Percentiles rank a stretch among this genome's conserved stretches.
These are phyloP conservation scores for Melampsora americana DNA, from an alignment of 1,284 basidiomycete species.

Conservation along the genomic window DNA sequence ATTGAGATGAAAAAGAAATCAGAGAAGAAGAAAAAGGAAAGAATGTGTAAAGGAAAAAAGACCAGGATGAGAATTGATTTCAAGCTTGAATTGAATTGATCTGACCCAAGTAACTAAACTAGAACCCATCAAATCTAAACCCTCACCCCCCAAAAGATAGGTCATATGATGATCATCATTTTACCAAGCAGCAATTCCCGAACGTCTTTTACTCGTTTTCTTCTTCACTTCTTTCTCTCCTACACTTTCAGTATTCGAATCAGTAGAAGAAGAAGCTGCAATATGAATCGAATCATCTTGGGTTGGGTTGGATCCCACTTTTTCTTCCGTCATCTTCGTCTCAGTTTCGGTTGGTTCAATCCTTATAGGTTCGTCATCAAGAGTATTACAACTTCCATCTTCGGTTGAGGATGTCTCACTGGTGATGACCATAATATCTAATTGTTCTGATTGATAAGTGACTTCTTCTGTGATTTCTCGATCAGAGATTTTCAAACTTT, in stretches of 20 bases:
- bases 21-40: neutral
- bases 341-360: too few species aligned
- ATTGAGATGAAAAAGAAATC: neutral
- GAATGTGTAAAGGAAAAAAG: neutral
- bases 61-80: neutral
- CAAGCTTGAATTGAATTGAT: neutral
- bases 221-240: neutral
- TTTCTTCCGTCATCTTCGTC: neutral
- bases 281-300: neutral
- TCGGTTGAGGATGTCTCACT: too few species aligned
- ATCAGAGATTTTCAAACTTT: too few species aligned
- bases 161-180: too few species aligned
- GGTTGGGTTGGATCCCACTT: neutral
- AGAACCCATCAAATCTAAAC: too few species aligned
- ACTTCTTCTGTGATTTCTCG: too few species aligned
- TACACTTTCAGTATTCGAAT: neutral
- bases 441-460: too few species aligned
- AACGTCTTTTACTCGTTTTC: neutral
- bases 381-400: too few species aligned
- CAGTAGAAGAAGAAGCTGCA: neutral
- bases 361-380: neutral
- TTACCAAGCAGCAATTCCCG: conserved; percentile 2
- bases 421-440: too few species aligned
- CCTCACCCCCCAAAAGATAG: too few species aligned
- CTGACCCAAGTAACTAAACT: too few species aligned